Evolutionary conservation across 1,284 basidiomycete species (phyloP), one percentile per base, ranked within the genome.

Genomic region (Sphagnurus paluster): DNA sequence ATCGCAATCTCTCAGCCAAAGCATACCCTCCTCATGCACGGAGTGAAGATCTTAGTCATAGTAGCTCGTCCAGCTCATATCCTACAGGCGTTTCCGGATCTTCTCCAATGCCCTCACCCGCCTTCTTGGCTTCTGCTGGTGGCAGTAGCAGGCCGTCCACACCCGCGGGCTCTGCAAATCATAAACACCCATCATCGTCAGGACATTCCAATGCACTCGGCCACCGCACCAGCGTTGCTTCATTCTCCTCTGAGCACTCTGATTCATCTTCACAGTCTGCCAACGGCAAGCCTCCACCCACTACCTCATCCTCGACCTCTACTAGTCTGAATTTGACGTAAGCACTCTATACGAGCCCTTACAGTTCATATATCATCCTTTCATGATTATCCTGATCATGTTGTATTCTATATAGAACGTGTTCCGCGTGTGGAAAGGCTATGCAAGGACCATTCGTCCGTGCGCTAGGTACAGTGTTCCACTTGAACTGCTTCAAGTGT

Each of bases 361-460:
- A 44, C 41, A 45, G 56, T 52, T 46, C 44, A 45, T 58, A 28
- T 50, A 52, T 37, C 38, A 54, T 30, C 49, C 38, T 55, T 53
- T 60, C 51, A 40, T 56, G 55, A 60, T 59, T 46, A 48, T 54
- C 24, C 49, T 56, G 52, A 57, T 57, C 57, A 62, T 39, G 57
- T 46, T 43, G 50, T 44, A 44, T 50, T 46, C 50, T 54, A 35
- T 55, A 34, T 42, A 88, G 86, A 55, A 73, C 75, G 65, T 90
- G 87, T 62, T 79, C 82, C 16, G 80, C 87, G 13, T 90, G 87
- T 60, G 83, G 82, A 26, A 82, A 84, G 60, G 67, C 80, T 33
- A 87, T 94, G 87, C 87, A 91, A 48, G 95, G 95, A 10, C 94
- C 96, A 52, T 98, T 98, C 68, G 97, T 99, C 16, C 82, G 97